Evolutionary conservation across 306 rosid genomes (phyloP).

Genomic region (Gleditsia sinensis): DNA sequence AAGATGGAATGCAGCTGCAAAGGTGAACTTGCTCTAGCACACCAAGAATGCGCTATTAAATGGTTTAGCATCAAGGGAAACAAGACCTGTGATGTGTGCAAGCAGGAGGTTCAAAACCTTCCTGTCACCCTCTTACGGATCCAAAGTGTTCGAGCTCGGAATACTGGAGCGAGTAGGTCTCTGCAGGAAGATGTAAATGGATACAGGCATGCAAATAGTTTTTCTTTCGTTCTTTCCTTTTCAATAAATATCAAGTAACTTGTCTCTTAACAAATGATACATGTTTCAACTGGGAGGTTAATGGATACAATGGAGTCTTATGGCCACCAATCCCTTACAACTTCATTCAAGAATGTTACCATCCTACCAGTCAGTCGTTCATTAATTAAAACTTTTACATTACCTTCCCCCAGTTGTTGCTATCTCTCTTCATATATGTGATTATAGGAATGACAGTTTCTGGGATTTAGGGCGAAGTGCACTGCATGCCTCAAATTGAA

Average conservation of each 20-base stretch:
- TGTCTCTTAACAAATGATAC: not conserved
- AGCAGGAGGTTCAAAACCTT: conserved; percentile 81
- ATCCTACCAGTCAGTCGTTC: not conserved
- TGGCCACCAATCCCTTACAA: not conserved
- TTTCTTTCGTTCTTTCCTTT: not conserved
- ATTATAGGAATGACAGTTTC: not conserved
- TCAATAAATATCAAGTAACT: too few relatives aligned
- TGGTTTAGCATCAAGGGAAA: conserved; percentile 98
- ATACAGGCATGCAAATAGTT: conserved; percentile 59
- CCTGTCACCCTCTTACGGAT: conserved; percentile 86
- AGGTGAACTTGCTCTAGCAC: conserved; percentile 99
- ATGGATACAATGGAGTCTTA: conserved; percentile 16
- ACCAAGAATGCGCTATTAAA: conserved; percentile 92
- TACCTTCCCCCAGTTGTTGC: not conserved
- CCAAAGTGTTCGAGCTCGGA: conserved; percentile 68
- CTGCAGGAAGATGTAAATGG: conserved; percentile 57
- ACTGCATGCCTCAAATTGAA: conserved; percentile 21
- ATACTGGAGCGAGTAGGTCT: conserved; percentile 55
- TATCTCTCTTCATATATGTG: not conserved
- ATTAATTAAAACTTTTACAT: not conserved
- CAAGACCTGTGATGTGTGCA: conserved; percentile 92
- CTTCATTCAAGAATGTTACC: not conserved
- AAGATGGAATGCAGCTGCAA: conserved; percentile 99
- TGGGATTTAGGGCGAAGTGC: not conserved
- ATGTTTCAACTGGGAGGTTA: conserved; percentile 13